These are phyloP conservation scores for Phytopythium oedochilum DNA, from an alignment of 352 stramenopile species.

Conservation along the genomic window DNA sequence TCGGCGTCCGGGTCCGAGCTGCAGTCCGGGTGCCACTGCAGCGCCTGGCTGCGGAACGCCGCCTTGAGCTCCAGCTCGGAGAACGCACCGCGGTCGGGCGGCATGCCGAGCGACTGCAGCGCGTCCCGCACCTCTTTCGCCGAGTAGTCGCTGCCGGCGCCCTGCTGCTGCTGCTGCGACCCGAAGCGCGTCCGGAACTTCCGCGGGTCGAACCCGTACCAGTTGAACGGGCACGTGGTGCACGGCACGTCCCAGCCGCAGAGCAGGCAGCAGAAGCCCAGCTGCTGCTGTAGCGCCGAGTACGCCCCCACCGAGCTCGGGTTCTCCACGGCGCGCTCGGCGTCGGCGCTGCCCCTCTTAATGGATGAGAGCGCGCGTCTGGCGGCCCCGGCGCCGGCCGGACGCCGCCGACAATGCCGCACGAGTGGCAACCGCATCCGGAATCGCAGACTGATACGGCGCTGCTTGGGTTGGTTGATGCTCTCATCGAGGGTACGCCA, in stretches of 20 bases:
- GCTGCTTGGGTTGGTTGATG: background rate
- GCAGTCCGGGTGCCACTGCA: slow-evolving; percentile 93
- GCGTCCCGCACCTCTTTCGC: slow-evolving; percentile 16
- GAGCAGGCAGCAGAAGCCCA: slow-evolving; percentile 69
- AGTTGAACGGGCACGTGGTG: slow-evolving; percentile 61
- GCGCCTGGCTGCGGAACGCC: slow-evolving; percentile 61
- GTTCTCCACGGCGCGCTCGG: slow-evolving; percentile 7
- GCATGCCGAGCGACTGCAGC: slow-evolving; percentile 19
- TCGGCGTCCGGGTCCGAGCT: slow-evolving; percentile 72
- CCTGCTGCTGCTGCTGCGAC: background rate
- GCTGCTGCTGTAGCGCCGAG: slow-evolving; percentile 43
- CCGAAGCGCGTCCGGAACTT: slow-evolving; percentile 28
- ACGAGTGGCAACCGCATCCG: background rate
- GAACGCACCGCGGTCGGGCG: slow-evolving; percentile 2
- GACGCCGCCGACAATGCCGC: background rate
- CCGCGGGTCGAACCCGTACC: slow-evolving; percentile 50
- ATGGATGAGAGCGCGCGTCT: background rate
- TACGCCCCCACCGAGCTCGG: slow-evolving; percentile 10
- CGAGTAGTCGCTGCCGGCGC: background rate
- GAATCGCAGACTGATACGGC: background rate
- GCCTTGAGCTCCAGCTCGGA: slow-evolving; percentile 32
- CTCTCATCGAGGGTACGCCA: background rate
- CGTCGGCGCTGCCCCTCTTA: background rate
- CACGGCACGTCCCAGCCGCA: slow-evolving; percentile 60
- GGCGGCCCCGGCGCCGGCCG: background rate